These are phyloP conservation scores for Alternaria arbusti DNA, from an alignment of 2,329 filamentous ascomycete genomes.

Conservation along the genomic window DNA sequence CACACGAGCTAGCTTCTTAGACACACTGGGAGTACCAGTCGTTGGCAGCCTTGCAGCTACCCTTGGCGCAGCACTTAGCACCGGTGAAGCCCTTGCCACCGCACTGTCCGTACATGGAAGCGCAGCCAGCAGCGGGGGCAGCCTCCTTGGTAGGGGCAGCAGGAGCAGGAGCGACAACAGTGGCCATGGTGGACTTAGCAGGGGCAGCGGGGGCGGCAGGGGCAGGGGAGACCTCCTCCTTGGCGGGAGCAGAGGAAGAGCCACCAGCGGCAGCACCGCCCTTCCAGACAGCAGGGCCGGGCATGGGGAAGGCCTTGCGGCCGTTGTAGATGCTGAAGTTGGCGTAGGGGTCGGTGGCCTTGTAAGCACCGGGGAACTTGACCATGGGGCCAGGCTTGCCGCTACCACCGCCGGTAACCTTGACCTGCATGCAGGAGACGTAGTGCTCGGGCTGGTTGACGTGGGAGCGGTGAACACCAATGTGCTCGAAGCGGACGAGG, in stretches of 20 bases:
- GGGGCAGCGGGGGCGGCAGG: conserved; percentile 6
- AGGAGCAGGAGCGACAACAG: background rate
- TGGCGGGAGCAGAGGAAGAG: conserved; percentile 10
- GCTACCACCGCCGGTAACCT: conserved; percentile 45
- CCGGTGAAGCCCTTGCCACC: conserved; percentile 22
- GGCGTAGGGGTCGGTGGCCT: conserved; percentile 28
- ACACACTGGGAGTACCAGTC: conserved; percentile 27
- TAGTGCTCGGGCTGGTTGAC: conserved; percentile 52
- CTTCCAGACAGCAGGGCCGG: conserved; percentile 22
- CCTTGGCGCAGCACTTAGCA: conserved; percentile 20
- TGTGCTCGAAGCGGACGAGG: conserved; percentile 53
- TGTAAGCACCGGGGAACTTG: conserved; percentile 44
- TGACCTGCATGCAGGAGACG: conserved; percentile 51
- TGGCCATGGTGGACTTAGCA: background rate
- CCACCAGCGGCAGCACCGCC: conserved; percentile 12
- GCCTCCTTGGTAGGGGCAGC: background rate
- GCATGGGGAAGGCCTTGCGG: conserved; percentile 23
- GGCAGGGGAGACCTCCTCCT: conserved; percentile 8
- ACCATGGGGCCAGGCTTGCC: conserved; percentile 44
- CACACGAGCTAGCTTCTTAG: background rate
- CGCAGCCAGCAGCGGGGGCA: conserved; percentile 10
- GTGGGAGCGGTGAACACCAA: conserved; percentile 42
- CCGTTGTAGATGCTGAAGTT: conserved; percentile 37
- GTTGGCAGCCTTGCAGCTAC: conserved; percentile 24
- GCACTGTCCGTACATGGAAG: conserved; percentile 19